Evolutionary conservation across 495 filamentous ascomycete genomes (phyloP).

Genomic region (Penicillium coprophilum): DNA sequence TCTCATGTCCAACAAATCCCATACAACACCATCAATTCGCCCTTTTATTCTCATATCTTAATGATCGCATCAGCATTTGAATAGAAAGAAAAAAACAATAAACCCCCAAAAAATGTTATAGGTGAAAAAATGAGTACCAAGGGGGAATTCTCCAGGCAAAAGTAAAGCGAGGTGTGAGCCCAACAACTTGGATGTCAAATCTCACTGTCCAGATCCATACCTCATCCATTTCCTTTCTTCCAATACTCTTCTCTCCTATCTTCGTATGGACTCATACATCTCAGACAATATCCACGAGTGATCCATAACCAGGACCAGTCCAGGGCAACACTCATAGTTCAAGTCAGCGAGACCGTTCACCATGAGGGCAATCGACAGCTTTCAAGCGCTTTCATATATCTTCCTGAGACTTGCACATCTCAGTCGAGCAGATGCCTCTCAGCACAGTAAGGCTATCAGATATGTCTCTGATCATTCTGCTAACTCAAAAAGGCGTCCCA

Average conservation of each 20-base stretch:
- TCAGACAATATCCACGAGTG: not conserved
- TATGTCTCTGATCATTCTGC: not conserved
- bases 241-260: not conserved
- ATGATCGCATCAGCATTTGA: not conserved
- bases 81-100: not conserved
- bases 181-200: not conserved
- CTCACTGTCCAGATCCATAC: conserved; percentile 2
- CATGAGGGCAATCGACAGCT: conserved; percentile 1
- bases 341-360: not conserved
- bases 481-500: conserved; percentile 15
- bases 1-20: too few relatives aligned
- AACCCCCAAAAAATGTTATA: too few relatives aligned
- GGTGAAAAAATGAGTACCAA: not conserved
- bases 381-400: not conserved
- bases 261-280: not conserved
- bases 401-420: not conserved
- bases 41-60: not conserved
- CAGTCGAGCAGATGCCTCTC: not conserved
- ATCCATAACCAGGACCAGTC: not conserved
- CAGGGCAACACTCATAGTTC: not conserved
- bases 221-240: not conserved
- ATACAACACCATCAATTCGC: too few relatives aligned
- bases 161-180: not conserved
- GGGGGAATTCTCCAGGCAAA: not conserved
- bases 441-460: not conserved